Conservation (phyloP, 2,329 filamentous ascomycete genomes). For the Uncinocarpus reesii region DNA sequence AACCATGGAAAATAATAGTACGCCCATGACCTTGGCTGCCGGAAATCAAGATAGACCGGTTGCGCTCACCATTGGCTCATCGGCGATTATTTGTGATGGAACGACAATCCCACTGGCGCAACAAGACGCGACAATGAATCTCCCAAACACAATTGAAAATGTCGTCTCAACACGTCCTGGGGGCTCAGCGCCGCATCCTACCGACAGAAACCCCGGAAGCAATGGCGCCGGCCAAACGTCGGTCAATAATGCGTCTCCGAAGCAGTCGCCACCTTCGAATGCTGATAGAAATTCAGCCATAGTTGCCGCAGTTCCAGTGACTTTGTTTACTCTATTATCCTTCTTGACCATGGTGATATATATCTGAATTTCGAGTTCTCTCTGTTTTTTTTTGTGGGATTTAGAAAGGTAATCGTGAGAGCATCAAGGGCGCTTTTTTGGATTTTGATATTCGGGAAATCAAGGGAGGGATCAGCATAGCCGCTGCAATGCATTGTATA, state of each 20-base stretch:
- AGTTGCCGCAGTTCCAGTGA: background rate
- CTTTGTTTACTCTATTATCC: background rate
- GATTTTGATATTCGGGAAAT: background rate
- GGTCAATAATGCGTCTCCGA: background rate
- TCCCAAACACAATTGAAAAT: background rate
- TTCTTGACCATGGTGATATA: background rate
- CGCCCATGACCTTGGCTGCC: slow-evolving; percentile 9
- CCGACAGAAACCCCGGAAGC: background rate
- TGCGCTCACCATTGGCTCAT: slow-evolving; percentile 12
- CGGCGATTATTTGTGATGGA: slow-evolving; percentile 10
- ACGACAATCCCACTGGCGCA: slow-evolving; percentile 5
- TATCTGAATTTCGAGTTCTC: background rate
- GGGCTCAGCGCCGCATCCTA: background rate
- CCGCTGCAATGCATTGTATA: background rate
- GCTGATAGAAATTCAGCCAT: background rate
- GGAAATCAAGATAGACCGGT: background rate
- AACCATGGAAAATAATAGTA: slow-evolving; percentile 4
- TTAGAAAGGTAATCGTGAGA: background rate
- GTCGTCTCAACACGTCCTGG: background rate
- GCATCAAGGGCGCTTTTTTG: background rate
- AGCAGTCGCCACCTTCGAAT: background rate
- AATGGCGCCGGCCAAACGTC: background rate
- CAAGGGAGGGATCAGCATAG: background rate
- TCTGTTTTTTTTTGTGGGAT: background rate
- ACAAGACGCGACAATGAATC: background rate